Evolutionary conservation across 2,329 filamentous ascomycete species (phyloP).

Genomic region (Albophoma yamanashiensis): DNA sequence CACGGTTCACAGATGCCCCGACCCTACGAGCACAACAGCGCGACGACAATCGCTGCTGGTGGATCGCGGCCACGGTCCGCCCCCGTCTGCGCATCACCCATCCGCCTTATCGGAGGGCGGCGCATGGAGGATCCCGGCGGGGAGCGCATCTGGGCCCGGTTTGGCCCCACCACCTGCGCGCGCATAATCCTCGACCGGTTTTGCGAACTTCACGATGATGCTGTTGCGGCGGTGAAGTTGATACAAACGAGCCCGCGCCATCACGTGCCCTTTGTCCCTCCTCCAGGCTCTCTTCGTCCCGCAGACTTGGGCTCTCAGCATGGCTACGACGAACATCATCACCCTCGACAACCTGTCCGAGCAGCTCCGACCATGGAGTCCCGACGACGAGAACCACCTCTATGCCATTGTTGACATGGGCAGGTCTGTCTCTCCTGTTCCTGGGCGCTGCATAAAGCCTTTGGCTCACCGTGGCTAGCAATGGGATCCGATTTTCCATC

Average conservation of each 20-base stretch:
- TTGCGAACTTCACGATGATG: background rate
- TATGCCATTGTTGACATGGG: conserved; percentile 51
- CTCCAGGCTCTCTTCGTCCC: background rate
- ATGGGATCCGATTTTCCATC: conserved; percentile 88
- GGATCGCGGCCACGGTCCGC: background rate
- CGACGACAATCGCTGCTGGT: background rate
- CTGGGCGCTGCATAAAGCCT: background rate
- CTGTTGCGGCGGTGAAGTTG: background rate
- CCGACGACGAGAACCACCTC: conserved; percentile 34
- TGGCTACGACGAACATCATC: conserved; percentile 30
- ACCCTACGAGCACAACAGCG: background rate
- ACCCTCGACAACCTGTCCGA: conserved; percentile 40
- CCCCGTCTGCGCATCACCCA: background rate
- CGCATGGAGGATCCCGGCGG: background rate
- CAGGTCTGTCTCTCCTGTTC: conserved; percentile 27
- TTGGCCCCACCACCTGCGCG: background rate
- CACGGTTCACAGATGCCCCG: background rate
- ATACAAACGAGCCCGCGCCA: background rate
- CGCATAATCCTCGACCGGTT: background rate
- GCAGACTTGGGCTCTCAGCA: conserved; percentile 3
- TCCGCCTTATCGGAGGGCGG: too few species aligned
- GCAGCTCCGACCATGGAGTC: conserved; percentile 38
- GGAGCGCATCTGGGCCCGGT: background rate
- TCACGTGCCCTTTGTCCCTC: background rate
- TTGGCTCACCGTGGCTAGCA: conserved; percentile 39